Evolutionary conservation across 2,329 filamentous ascomycete genomes (phyloP).

Genomic region (Tolypocladium ovalisporum): DNA sequence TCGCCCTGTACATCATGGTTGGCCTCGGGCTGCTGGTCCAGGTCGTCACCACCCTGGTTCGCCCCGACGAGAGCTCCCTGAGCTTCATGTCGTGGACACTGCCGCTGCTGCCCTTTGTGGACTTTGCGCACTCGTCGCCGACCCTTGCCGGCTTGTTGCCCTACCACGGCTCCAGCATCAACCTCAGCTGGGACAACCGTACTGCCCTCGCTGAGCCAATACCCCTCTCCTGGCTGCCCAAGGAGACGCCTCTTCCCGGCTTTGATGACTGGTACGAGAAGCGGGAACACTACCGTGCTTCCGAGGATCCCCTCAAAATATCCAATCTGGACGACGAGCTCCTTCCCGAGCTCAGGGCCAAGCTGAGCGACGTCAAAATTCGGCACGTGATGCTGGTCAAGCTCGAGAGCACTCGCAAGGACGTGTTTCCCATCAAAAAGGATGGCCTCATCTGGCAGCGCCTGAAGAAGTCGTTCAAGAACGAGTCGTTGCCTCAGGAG

Average conservation of each 20-base stretch:
- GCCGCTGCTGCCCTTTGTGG: slow-evolving; percentile 20
- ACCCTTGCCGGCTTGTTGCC: slow-evolving; percentile 14
- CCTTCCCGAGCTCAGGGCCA: slow-evolving; percentile 12
- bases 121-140: slow-evolving; percentile 19
- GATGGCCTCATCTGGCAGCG: slow-evolving; percentile 25
- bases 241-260: slow-evolving; percentile 6
- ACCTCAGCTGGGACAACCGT: slow-evolving; percentile 13
- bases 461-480: slow-evolving; percentile 18
- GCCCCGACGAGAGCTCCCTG: slow-evolving; percentile 20
- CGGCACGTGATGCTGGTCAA: slow-evolving; percentile 30
- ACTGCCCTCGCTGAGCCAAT: slow-evolving; percentile 14
- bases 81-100: slow-evolving; percentile 24
- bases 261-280: slow-evolving; percentile 17
- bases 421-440: slow-evolving; percentile 32
- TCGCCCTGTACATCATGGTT: slow-evolving; percentile 11
- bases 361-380: slow-evolving; percentile 20
- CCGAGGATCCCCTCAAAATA: slow-evolving; percentile 26
- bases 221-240: slow-evolving; percentile 13
- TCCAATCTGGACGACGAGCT: slow-evolving; percentile 26
- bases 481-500: slow-evolving; percentile 19
- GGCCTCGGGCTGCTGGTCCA: slow-evolving; percentile 14
- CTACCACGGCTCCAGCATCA: slow-evolving; percentile 13
- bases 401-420: slow-evolving; percentile 31
- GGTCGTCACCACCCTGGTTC: slow-evolving; percentile 10
- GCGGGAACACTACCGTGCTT: slow-evolving; percentile 20